These are phyloP conservation scores for Naganishia vaughanmartiniae DNA, from an alignment of 768 basidiomycete genomes.

Conservation along the genomic window DNA sequence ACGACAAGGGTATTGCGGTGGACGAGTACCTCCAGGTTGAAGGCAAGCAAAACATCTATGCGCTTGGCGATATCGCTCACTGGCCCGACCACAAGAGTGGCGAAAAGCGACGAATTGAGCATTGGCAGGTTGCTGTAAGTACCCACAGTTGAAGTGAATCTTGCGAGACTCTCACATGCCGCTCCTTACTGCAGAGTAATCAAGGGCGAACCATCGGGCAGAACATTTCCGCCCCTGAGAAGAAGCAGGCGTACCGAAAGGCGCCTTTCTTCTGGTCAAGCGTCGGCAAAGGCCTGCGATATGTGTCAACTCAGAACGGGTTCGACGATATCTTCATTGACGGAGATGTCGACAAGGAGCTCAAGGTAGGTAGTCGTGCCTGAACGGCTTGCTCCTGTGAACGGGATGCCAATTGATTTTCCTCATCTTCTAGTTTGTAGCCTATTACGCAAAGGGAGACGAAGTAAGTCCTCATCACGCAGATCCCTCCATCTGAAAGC, in stretches of 20 bases:
- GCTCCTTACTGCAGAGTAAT: not conserved
- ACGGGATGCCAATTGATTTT: not conserved
- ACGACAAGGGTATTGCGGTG: conserved; percentile 72
- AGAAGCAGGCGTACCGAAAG: conserved; percentile 47
- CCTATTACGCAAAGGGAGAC: conserved; percentile 69
- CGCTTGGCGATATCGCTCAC: conserved; percentile 71
- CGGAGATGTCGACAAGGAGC: conserved; percentile 64
- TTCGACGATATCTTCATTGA: conserved; percentile 77
- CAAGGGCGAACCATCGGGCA: conserved; percentile 74
- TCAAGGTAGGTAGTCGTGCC: conserved; percentile 62
- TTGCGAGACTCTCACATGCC: not conserved
- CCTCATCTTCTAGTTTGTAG: conserved; percentile 62
- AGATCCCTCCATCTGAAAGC: not conserved
- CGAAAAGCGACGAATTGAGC: conserved; percentile 69
- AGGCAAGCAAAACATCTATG: conserved; percentile 45
- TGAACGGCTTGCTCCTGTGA: not conserved
- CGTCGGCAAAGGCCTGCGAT: conserved; percentile 74
- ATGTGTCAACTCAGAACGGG: conserved; percentile 63
- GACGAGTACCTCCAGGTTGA: conserved; percentile 68
- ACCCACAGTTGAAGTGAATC: conserved; percentile 50
- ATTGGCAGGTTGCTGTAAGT: conserved; percentile 91
- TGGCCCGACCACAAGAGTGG: conserved; percentile 74
- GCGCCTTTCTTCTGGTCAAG: conserved; percentile 88
- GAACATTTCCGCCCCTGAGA: conserved; percentile 61
- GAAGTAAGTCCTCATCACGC: conserved; percentile 52